Conservation (phyloP, 2,329 filamentous ascomycete genomes). For the Neurospora sp. region DNA sequence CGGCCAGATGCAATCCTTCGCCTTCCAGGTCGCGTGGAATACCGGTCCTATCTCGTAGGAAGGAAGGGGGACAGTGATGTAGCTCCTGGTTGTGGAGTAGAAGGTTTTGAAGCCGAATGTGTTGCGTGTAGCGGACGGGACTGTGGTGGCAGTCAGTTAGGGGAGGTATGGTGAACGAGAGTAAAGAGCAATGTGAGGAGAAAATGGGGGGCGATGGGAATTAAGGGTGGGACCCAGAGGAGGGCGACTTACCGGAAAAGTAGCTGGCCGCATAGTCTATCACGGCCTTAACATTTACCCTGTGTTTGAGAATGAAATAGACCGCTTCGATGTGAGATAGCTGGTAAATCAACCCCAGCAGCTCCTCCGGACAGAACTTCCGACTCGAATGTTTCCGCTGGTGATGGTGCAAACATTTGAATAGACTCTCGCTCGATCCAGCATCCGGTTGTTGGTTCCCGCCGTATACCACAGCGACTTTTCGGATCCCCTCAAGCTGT, state of each 20-base stretch:
- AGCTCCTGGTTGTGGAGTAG: neutral
- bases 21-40: neutral
- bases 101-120: neutral
- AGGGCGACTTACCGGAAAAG: neutral
- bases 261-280: neutral
- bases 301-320: conserved; percentile 19
- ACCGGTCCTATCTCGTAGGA: neutral
- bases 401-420: neutral
- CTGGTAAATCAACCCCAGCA: conserved; percentile 16
- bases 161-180: no score
- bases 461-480: neutral
- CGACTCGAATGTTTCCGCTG: neutral
- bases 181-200: no score
- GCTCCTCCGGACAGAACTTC: conserved; percentile 14
- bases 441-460: neutral
- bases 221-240: no score
- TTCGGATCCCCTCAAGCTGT: neutral
- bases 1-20: neutral
- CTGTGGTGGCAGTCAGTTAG: neutral
- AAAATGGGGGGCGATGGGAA: no score
- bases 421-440: neutral
- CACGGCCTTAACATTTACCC: neutral
- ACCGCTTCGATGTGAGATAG: conserved; percentile 21
- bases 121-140: neutral
- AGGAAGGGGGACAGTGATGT: neutral